Conservation (phyloP, 1,284 basidiomycete genomes). For the Vanrija humicola region DNA sequence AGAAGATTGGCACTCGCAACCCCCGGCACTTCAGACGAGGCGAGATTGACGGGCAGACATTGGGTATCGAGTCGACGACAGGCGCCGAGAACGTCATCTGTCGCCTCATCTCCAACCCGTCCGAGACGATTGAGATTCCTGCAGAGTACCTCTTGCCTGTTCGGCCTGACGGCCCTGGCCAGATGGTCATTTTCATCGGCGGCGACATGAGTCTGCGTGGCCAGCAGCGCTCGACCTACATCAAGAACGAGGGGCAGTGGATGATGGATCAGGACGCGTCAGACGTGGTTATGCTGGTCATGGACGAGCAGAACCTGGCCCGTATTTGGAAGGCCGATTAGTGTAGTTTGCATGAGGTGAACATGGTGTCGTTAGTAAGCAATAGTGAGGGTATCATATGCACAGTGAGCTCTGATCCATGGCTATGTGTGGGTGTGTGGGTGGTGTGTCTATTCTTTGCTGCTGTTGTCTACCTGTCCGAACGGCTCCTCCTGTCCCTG, state of each 20-base stretch:
- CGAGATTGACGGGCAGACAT: conserved; percentile 28
- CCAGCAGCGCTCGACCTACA: conserved; percentile 35
- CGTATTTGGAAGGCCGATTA: conserved; percentile 31
- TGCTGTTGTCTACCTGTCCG: no score
- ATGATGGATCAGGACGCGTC: conserved; percentile 40
- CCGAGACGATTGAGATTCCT: conserved; percentile 28
- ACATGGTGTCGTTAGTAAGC: no score
- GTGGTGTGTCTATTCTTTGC: no score
- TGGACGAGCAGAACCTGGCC: conserved; percentile 34
- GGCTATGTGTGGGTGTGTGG: no score
- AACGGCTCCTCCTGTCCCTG: no score
- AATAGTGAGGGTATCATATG: no score
- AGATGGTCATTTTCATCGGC: conserved; percentile 33
- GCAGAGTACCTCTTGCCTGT: conserved; percentile 39
- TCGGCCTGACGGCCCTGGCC: conserved; percentile 34
- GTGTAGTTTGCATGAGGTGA: background rate
- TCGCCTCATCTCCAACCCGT: conserved; percentile 23
- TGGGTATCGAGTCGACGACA: conserved; percentile 30
- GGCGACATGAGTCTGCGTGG: conserved; percentile 30
- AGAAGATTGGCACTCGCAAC: conserved; percentile 27
- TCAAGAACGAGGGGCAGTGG: conserved; percentile 38
- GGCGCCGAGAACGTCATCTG: conserved; percentile 25
- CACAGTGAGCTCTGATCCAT: no score
- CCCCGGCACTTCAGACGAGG: conserved; percentile 45
- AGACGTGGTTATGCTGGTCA: conserved; percentile 30